Percentiles rank a stretch among this genome's conserved stretches.
These are phyloP conservation scores for Oryza longistaminata DNA, from an alignment of 176 grass and related monocot species.

Conservation along the genomic window DNA sequence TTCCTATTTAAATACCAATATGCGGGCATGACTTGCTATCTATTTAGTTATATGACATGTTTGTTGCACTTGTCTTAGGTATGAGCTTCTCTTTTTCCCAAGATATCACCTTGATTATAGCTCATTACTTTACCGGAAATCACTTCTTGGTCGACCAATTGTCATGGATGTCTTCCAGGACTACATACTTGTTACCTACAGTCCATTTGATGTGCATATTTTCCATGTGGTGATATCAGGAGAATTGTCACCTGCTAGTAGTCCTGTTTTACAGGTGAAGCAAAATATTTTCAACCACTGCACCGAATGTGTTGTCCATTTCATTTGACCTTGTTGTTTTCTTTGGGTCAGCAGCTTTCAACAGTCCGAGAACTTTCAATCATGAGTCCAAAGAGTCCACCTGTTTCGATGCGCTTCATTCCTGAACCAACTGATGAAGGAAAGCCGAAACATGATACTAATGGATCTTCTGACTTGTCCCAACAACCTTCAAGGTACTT, in stretches of 20 bases:
- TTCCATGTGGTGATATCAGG: slow-evolving; percentile 89
- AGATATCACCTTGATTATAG: slow-evolving; percentile 99
- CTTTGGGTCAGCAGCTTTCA: slow-evolving; percentile 64
- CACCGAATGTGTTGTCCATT: slow-evolving; percentile 20
- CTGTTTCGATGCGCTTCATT: slow-evolving; percentile 93
- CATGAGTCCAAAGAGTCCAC: slow-evolving; percentile 91
- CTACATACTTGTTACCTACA: slow-evolving; percentile 93
- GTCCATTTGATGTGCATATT: slow-evolving; percentile 99
- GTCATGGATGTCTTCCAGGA: slow-evolving; percentile 97
- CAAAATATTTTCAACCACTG: slow-evolving; percentile 12
- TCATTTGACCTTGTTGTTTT: slow-evolving; percentile 24
- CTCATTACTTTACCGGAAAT: slow-evolving; percentile 87
- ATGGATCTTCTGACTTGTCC: slow-evolving; percentile 52
- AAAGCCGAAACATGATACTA: slow-evolving; percentile 40
- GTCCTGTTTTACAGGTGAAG: slow-evolving; percentile 86
- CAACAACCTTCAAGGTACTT: slow-evolving; percentile 89
- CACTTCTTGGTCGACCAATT: slow-evolving; percentile 80
- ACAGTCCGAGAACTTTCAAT: slow-evolving; percentile 97
- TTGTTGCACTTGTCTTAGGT: slow-evolving; percentile 60
- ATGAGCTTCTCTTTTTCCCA: slow-evolving; percentile 95
- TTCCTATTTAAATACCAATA: slow-evolving; percentile 4
- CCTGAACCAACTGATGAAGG: slow-evolving; percentile 59
- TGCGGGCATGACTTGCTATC: slow-evolving; percentile 27
- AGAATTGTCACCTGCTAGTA: slow-evolving; percentile 74
- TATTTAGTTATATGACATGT: slow-evolving; percentile 38